Conservation (phyloP, 2,329 filamentous ascomycete genomes). For the Ploettnerulaceae sp. region DNA sequence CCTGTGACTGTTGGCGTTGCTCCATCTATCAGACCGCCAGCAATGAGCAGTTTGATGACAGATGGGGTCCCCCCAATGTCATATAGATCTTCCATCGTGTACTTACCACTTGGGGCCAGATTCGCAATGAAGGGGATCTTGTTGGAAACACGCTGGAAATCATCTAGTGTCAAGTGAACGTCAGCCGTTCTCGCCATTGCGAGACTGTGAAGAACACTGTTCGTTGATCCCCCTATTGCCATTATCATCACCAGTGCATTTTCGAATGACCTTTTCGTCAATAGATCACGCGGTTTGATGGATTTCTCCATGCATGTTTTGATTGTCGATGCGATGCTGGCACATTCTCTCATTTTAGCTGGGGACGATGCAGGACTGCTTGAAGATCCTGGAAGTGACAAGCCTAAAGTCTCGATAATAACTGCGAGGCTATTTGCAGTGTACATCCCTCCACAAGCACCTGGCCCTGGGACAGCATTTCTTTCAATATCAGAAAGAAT, state of each 20-base stretch:
- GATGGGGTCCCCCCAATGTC: conserved; percentile 79
- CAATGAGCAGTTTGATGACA: conserved; percentile 80
- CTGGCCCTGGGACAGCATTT: conserved; percentile 48
- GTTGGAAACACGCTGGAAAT: conserved; percentile 64
- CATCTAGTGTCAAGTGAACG: conserved; percentile 60
- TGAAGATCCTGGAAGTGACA: conserved; percentile 63
- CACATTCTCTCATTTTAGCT: conserved; percentile 67
- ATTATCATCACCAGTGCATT: conserved; percentile 72
- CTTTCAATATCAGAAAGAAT: conserved; percentile 74
- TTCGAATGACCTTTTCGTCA: conserved; percentile 65
- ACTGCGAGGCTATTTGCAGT: conserved; percentile 75
- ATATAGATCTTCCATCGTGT: conserved; percentile 85
- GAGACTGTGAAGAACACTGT: conserved; percentile 65
- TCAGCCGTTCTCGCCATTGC: conserved; percentile 68
- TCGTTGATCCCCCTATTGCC: conserved; percentile 66
- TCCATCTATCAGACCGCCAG: conserved; percentile 70
- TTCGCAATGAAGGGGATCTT: conserved; percentile 69
- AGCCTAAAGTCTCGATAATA: conserved; percentile 67
- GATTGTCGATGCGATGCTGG: conserved; percentile 63
- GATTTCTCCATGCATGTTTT: conserved; percentile 64
- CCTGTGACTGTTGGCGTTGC: conserved; percentile 77
- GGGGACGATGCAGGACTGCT: conserved; percentile 64
- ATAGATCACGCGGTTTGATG: conserved; percentile 61
- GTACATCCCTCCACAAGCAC: conserved; percentile 66
- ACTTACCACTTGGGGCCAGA: conserved; percentile 71